These are phyloP conservation scores for Pseudofabraea citricarpa DNA, from an alignment of 2,329 filamentous ascomycete species.

Conservation along the genomic window DNA sequence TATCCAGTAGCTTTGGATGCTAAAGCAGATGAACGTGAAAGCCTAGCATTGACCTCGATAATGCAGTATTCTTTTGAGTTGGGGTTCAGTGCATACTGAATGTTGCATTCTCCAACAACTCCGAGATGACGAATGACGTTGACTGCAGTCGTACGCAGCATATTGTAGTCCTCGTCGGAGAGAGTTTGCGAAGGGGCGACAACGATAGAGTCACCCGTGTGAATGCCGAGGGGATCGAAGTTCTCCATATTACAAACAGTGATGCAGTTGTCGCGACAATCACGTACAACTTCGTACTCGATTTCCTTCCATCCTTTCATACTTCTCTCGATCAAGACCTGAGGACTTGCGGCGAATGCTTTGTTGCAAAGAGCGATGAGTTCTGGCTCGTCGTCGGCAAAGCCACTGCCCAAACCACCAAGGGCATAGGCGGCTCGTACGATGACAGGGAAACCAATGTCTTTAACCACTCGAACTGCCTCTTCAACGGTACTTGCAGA, in stretches of 20 bases:
- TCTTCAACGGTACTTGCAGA: constrained; percentile 87
- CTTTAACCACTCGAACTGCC: constrained; percentile 80
- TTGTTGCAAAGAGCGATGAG: constrained; percentile 87
- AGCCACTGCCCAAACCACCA: constrained; percentile 91
- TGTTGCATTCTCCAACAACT: constrained; percentile 98
- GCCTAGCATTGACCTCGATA: constrained; percentile 95
- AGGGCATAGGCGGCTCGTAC: constrained; percentile 94
- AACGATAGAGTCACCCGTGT: constrained; percentile 97
- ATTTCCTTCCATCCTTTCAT: constrained; percentile 99
- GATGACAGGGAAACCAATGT: constrained; percentile 95
- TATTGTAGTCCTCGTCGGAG: constrained; percentile 98
- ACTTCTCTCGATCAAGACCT: constrained; percentile 93
- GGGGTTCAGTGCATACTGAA: constrained; percentile 95
- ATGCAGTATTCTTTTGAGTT: constrained; percentile 97
- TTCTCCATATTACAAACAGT: constrained; percentile 99
- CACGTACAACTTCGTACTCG: constrained; percentile 96
- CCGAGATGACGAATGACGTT: constrained; percentile 96
- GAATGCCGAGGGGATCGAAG: constrained; percentile 96
- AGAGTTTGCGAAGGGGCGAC: constrained; percentile 96
- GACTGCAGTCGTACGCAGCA: constrained; percentile 94
- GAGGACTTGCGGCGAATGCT: constrained; percentile 89
- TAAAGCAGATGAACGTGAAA: constrained; percentile 91
- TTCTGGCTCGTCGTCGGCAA: constrained; percentile 82
- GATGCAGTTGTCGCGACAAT: constrained; percentile 95
- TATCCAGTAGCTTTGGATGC: constrained; percentile 98